These are phyloP conservation scores for Grigorovia yakushimaensis DNA, from an alignment of 805 yeast species.

Conservation along the genomic window DNA sequence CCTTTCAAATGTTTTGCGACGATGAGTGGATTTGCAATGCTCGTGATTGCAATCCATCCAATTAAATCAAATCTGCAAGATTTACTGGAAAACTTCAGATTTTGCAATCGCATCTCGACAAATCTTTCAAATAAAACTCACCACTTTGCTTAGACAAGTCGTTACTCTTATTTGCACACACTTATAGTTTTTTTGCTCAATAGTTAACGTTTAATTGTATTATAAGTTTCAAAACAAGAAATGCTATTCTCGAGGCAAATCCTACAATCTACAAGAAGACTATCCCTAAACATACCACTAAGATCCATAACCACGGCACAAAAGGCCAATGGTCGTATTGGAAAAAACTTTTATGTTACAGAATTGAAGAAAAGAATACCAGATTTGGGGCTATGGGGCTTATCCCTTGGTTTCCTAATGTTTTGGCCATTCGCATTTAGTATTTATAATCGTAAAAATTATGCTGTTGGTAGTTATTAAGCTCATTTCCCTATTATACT, in stretches of 20 bases:
- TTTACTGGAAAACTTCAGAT: too few relatives aligned
- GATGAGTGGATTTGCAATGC: too few relatives aligned
- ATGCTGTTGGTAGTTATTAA: neutral
- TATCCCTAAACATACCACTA: neutral
- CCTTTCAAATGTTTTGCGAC: too few relatives aligned
- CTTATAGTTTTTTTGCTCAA: too few relatives aligned
- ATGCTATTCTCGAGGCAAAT: neutral
- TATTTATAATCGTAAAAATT: conserved; percentile 1
- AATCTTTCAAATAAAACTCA: too few relatives aligned
- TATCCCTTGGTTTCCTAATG: conserved; percentile 10
- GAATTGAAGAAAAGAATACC: conserved; percentile 20
- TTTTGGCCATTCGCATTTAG: conserved; percentile 25
- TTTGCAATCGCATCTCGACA: too few relatives aligned
- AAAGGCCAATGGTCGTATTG: conserved; percentile 2
- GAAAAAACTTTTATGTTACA: conserved; percentile 14
- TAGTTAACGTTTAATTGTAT: too few relatives aligned
- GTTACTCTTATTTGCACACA: too few relatives aligned
- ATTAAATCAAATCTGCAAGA: too few relatives aligned
- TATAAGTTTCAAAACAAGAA: neutral
- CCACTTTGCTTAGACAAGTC: too few relatives aligned
- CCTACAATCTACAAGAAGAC: neutral
- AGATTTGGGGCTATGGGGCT: conserved; percentile 15
- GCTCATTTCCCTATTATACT: neutral
- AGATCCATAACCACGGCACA: neutral
- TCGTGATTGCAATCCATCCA: too few relatives aligned